Evolutionary conservation across 2,329 filamentous ascomycete species (phyloP), one percentile per base, ranked within the genome.

Genomic region (Sporothrix humicola): DNA sequence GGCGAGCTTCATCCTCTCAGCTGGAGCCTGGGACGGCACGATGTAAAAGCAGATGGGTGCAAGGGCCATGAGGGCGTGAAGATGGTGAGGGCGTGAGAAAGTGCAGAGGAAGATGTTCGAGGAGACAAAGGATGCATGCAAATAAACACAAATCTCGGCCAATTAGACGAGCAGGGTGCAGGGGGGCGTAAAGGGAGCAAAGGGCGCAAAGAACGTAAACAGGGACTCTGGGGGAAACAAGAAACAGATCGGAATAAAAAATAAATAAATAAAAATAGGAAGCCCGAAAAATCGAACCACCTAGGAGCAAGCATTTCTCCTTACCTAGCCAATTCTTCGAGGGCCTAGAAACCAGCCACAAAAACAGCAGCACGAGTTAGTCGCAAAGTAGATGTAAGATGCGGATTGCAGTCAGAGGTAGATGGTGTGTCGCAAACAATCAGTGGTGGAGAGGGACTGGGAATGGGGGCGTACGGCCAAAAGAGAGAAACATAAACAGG

Each of bases 311-410:
- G n/a, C 3, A n/a, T 6, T 20, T 15, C 17, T 46, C 23, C 73
- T 70, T 72, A 76, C 75, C 61, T 72, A 7, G 73, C 61, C 42
- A 76, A 59, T 72, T 76, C 75, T 72, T 73, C 23, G 10, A 76
- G 66, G 15, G 75, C 75, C 75, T 76, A 58, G 58, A 63, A n/a
- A 72, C n/a, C 69, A 52, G 20, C 56, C 26, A 26, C 69, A 69
- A 17, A 71, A 37, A 23, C 15, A 52, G 7, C 46, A 68, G 48
- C n/a, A 54, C 23, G 56, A 48, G 69, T 74, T 65, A 74, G 73
- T 65, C 50, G 13, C 23, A 69, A 17, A 50, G 31, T 50, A 66
- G 63, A 66, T 31, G 23, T 52, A 37, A 52, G 26, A 68, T 48
- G 61, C 12, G 10, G 23, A 15, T 26, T 5, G 31, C 31, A 37